Evolutionary conservation across 2,329 filamentous ascomycete species (phyloP).

Genomic region (Boeremia exigua): DNA sequence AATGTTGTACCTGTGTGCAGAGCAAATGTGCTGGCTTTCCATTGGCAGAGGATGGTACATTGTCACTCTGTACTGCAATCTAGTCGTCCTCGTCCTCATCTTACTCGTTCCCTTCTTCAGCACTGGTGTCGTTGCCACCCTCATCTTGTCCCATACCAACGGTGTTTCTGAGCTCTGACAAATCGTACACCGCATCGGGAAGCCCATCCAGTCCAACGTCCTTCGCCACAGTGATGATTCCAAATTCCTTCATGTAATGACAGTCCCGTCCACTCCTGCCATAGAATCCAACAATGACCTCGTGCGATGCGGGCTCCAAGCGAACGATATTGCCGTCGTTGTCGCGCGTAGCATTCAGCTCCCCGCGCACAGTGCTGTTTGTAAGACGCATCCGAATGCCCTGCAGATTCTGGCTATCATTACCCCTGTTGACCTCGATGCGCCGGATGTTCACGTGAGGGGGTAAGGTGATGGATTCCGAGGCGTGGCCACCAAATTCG

Average conservation of each 20-base stretch:
- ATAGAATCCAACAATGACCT: conserved; percentile 57
- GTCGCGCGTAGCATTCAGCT: conserved; percentile 33
- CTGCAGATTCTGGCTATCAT: conserved; percentile 17
- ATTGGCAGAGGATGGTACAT: not conserved
- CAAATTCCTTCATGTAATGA: conserved; percentile 49
- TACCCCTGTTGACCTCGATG: conserved; percentile 35
- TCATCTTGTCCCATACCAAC: conserved; percentile 9
- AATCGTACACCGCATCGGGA: conserved; percentile 51
- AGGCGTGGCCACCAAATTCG: conserved; percentile 43
- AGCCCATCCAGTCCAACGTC: conserved; percentile 49
- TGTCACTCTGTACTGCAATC: not conserved
- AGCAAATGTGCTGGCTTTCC: not conserved
- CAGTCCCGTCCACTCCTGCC: conserved; percentile 43
- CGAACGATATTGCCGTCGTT: conserved; percentile 19
- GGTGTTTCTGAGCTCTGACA: conserved; percentile 52
- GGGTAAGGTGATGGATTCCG: conserved; percentile 36
- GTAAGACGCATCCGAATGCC: conserved; percentile 43
- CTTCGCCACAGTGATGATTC: conserved; percentile 55
- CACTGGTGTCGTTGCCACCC: not conserved
- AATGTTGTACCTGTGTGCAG: not conserved
- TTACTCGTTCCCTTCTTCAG: not conserved
- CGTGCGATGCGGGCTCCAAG: conserved; percentile 40
- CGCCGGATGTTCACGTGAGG: conserved; percentile 37
- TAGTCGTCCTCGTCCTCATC: not conserved
- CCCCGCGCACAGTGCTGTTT: conserved; percentile 38